phyloP scores from a whole-genome alignment of 805 yeast genomes.

The Suhomyces kilbournensis region DNA sequence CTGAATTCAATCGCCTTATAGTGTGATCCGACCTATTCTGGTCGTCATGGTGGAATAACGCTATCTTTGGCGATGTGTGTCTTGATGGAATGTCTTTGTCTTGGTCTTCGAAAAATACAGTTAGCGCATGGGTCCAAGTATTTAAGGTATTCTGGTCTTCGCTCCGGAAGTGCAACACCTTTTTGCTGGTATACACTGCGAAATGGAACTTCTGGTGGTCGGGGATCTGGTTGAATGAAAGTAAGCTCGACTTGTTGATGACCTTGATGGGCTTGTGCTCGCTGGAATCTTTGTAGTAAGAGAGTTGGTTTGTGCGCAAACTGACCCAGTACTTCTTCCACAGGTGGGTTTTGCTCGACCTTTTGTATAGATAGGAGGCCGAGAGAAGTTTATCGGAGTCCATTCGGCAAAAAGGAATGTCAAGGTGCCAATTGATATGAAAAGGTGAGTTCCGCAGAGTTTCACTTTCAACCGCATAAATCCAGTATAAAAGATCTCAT shows the following conservation, averaged over 20 bases:
- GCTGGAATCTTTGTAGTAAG: conserved; percentile 36
- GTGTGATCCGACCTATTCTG: not conserved
- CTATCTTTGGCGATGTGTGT: not conserved
- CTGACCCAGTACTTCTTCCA: conserved; percentile 43
- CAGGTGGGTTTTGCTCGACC: conserved; percentile 29
- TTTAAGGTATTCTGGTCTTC: conserved; percentile 8
- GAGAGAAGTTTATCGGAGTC: conserved; percentile 18
- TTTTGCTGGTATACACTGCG: conserved; percentile 22
- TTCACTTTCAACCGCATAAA: not conserved
- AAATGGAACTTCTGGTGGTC: conserved; percentile 16
- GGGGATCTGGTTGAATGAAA: conserved; percentile 17
- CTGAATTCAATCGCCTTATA: not conserved
- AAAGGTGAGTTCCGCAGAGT: not conserved
- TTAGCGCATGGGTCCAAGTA: conserved; percentile 16
- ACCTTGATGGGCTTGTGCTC: conserved; percentile 39
- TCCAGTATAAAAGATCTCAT: not conserved
- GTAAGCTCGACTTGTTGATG: conserved; percentile 19
- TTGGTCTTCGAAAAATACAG: conserved; percentile 5
- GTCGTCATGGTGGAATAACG: not conserved
- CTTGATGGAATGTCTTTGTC: not conserved
- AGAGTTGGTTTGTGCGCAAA: conserved; percentile 34
- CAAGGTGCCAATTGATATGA: not conserved
- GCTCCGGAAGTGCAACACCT: conserved; percentile 18
- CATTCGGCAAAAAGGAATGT: not conserved
- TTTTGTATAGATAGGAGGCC: conserved; percentile 28